Conservation (phyloP, 495 filamentous ascomycete genomes). For the Hypoxylon intermedium region DNA sequence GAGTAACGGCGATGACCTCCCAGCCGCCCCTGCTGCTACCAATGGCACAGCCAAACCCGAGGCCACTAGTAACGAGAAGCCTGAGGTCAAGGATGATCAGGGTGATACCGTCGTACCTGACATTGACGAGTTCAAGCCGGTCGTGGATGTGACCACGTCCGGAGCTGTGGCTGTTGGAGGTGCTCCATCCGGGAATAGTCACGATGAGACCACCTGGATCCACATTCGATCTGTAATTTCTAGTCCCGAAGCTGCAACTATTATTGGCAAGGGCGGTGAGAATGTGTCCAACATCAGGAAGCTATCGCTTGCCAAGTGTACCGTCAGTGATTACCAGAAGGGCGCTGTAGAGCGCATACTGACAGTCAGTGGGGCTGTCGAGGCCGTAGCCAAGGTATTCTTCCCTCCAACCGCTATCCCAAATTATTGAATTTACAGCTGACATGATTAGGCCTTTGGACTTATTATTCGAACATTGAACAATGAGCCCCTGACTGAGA, state of each 20-base stretch:
- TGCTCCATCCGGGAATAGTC: constrained; percentile 38
- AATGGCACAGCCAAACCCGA: constrained; percentile 56
- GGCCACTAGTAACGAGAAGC: constrained; percentile 60
- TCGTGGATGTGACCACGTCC: constrained; percentile 53
- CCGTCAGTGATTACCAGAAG: constrained; percentile 95
- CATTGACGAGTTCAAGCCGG: constrained; percentile 57
- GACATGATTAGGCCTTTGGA: constrained; percentile 79
- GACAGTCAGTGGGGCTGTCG: constrained; percentile 93
- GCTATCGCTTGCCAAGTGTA: constrained; percentile 94
- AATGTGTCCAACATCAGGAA: constrained; percentile 94
- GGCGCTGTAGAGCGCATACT: constrained; percentile 96
- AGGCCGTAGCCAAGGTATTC: constrained; percentile 92
- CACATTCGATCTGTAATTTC: constrained; percentile 96
- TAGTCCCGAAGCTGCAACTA: constrained; percentile 93
- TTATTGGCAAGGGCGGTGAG: constrained; percentile 98
- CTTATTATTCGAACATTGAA: constrained; percentile 97
- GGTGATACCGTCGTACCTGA: constrained; percentile 76
- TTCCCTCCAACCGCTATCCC: background rate
- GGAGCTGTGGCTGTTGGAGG: constrained; percentile 27
- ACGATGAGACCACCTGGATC: constrained; percentile 95
- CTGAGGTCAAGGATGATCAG: constrained; percentile 65
- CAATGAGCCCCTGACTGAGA: constrained; percentile 85
- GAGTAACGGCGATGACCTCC: constrained; percentile 47
- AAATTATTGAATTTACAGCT: constrained; percentile 22
- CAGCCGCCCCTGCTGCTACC: constrained; percentile 41